A percentile compares a stretch with the other conserved stretches of the same genome.
Evolutionary conservation across 768 basidiomycete species (phyloP).

Genomic region (Solioccasus polychromus): DNA sequence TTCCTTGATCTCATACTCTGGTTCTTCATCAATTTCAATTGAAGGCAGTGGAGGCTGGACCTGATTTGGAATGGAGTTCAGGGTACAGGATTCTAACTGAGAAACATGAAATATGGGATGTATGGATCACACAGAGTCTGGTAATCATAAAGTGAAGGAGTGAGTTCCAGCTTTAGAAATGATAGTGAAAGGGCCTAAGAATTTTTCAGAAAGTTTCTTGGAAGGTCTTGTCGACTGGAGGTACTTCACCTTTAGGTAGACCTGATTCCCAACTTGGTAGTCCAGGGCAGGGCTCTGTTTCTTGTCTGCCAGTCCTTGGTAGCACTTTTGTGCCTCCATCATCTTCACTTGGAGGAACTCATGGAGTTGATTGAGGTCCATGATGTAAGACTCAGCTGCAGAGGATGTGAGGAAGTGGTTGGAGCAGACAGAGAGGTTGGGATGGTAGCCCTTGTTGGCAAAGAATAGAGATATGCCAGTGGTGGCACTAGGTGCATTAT

Average conservation of each 20-base stretch:
- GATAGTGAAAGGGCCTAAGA: background rate
- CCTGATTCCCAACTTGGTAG: background rate
- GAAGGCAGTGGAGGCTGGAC: background rate
- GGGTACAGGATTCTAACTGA: background rate
- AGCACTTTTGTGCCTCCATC: background rate
- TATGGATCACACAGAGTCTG: background rate
- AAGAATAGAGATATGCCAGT: slow-evolving; percentile 34
- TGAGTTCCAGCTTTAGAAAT: background rate
- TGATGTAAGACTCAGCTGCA: background rate
- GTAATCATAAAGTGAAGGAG: background rate
- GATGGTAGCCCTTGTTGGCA: slow-evolving; percentile 25
- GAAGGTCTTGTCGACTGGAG: background rate
- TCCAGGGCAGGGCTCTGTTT: background rate
- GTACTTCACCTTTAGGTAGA: background rate
- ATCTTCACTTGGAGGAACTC: background rate
- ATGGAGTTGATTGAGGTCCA: background rate
- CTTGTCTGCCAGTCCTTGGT: background rate
- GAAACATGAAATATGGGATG: background rate
- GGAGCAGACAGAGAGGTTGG: background rate
- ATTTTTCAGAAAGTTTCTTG: background rate
- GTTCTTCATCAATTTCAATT: background rate
- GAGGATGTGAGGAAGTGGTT: background rate
- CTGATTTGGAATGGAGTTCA: background rate
- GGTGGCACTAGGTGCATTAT: slow-evolving; percentile 23
- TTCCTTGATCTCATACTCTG: background rate